These are phyloP conservation scores for Citrus maxima DNA, from an alignment of 345 rosid genomes.

Conservation along the genomic window DNA sequence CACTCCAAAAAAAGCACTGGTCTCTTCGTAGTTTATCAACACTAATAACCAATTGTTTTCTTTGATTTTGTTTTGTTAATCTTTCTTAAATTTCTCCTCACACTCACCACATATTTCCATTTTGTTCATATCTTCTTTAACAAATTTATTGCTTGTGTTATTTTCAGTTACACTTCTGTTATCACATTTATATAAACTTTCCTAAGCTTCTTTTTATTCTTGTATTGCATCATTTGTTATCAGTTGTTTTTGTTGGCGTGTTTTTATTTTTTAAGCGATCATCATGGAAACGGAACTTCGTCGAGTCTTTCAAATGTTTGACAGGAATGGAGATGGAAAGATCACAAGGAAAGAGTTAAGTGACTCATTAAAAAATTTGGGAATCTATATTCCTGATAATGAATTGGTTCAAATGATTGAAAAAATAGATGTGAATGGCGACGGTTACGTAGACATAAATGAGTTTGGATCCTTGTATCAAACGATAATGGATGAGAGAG, in stretches of 20 bases:
- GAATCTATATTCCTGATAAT: conserved; percentile 59
- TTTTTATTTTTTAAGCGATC: not conserved
- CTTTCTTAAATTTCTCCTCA: not conserved
- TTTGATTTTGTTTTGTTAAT: not conserved
- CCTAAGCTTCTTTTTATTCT: not conserved
- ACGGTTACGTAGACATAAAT: conserved; percentile 78
- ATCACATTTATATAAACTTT: not conserved
- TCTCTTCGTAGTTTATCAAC: not conserved
- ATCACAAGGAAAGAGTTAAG: conserved; percentile 69
- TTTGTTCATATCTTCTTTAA: not conserved
- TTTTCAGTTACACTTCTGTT: not conserved
- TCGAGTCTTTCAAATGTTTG: conserved; percentile 88
- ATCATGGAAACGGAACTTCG: conserved; percentile 72
- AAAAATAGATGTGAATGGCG: conserved; percentile 80
- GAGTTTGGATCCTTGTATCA: conserved; percentile 78
- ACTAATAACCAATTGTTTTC: not conserved
- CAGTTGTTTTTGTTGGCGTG: not conserved
- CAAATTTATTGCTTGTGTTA: not conserved
- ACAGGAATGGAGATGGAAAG: conserved; percentile 77
- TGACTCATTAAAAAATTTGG: conserved; percentile 67
- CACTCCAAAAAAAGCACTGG: not conserved
- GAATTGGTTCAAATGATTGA: conserved; percentile 77
- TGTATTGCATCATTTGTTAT: not conserved
- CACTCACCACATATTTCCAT: not conserved
- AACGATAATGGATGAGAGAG: conserved; percentile 79